phyloP scores from a whole-genome alignment of 495 filamentous ascomycete genomes.

The Durotheca rogersii region DNA sequence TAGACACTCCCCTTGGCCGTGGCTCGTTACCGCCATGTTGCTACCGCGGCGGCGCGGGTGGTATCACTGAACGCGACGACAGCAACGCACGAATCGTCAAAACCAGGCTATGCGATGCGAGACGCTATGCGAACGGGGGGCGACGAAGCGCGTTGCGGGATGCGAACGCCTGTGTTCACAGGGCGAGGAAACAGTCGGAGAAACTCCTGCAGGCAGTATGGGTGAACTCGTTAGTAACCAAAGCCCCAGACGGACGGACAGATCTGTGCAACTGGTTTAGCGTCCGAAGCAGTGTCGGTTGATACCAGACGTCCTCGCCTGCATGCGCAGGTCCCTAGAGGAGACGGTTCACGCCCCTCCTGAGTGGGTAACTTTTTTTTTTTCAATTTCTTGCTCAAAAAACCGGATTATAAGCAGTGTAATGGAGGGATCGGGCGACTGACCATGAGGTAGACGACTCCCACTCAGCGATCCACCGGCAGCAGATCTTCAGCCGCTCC shows the following conservation, averaged over 20 bases:
- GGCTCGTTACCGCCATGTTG: constrained; percentile 14
- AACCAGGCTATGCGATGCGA: constrained; percentile 5
- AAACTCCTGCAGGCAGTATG: constrained; percentile 27
- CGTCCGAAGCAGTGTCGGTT: no score
- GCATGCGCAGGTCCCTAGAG: neutral
- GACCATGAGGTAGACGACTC: constrained; percentile 73
- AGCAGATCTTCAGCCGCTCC: constrained; percentile 76
- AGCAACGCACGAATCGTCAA: constrained; percentile 9
- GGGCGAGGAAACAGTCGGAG: constrained; percentile 30
- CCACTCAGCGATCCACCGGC: constrained; percentile 70
- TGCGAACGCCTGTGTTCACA: constrained; percentile 16
- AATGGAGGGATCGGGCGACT: constrained; percentile 38
- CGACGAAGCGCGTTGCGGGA: neutral
- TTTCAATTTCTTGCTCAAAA: no score
- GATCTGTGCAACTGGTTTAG: constrained; percentile 13
- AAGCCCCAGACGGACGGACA: no score
- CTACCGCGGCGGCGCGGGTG: constrained; percentile 16
- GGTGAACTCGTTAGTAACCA: constrained; percentile 20
- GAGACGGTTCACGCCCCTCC: no score
- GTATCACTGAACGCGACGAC: constrained; percentile 35
- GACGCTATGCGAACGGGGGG: constrained; percentile 7
- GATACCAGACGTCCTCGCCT: neutral
- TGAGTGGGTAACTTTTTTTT: no score
- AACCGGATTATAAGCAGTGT: no score
- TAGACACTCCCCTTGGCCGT: no score